phyloP scores from a whole-genome alignment of 2,329 filamentous ascomycete species.

The Trichoderma citrinoviride region DNA sequence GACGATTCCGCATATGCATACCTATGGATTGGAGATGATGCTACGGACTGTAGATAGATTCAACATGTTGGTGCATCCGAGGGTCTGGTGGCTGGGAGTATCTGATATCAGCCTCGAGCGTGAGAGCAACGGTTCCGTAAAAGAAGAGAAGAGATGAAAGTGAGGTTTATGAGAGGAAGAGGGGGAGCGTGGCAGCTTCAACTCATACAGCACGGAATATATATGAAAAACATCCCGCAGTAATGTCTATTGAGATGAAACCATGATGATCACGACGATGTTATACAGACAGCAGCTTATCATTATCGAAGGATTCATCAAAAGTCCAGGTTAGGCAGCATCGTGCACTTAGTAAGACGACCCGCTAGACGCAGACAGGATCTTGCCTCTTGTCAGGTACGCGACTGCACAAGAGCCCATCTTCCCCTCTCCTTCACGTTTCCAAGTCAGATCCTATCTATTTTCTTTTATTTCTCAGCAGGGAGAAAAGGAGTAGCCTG shows the following conservation, averaged over 20 bases:
- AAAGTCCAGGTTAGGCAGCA: not conserved
- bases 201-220: too few relatives aligned
- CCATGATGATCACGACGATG: too few relatives aligned
- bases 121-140: not conserved
- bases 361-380: constrained; percentile 17
- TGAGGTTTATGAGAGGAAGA: too few relatives aligned
- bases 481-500: not conserved
- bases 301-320: too few relatives aligned
- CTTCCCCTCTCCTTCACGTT: not conserved
- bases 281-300: not conserved
- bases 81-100: not conserved
- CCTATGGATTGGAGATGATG: not conserved
- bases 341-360: constrained; percentile 14
- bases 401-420: not conserved
- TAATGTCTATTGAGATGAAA: too few relatives aligned
- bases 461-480: not conserved
- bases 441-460: not conserved
- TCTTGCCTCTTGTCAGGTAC: not conserved
- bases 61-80: not conserved
- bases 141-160: too few relatives aligned
- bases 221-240: too few relatives aligned
- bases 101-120: not conserved
- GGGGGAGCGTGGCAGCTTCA: too few relatives aligned
- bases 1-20: constrained; percentile 11
- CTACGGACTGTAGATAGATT: constrained; percentile 2